A percentile compares a stretch with the other conserved stretches of the same genome.
phyloP scores from a whole-genome alignment of 164 flowering plant species.

The Berberis vulgaris region DNA sequence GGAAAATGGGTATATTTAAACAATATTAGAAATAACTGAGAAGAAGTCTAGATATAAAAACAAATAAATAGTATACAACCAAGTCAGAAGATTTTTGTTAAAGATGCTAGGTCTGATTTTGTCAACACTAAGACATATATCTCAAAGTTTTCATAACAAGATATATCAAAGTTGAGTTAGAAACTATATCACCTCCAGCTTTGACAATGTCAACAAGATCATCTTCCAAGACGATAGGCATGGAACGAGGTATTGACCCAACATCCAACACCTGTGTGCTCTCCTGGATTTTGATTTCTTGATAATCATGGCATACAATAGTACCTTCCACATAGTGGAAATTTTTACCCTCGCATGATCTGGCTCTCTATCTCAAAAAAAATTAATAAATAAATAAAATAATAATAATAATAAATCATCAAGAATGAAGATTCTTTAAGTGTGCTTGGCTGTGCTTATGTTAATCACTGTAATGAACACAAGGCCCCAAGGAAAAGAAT shows the following conservation, averaged over 20 bases:
- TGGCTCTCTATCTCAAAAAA: slow-evolving; percentile 32
- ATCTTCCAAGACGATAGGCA: slow-evolving; percentile 70
- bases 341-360: slow-evolving; percentile 57
- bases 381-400: too few species aligned
- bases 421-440: too few species aligned
- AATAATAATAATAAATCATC: too few species aligned
- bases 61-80: not conserved
- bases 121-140: not conserved
- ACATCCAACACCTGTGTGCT: slow-evolving; percentile 81
- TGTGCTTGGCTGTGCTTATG: too few species aligned
- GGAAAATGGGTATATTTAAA: slow-evolving; percentile 1
- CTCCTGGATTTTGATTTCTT: slow-evolving; percentile 98
- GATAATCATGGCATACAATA: slow-evolving; percentile 79
- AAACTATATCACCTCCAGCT: slow-evolving; percentile 74
- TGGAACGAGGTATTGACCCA: slow-evolving; percentile 97
- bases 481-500: too few species aligned
- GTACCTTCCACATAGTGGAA: slow-evolving; percentile 57
- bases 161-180: not conserved
- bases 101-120: not conserved
- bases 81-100: not conserved
- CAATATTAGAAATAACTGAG: not conserved
- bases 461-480: too few species aligned
- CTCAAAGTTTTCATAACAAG: not conserved
- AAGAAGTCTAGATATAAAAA: slow-evolving; percentile 1
- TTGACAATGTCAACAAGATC: slow-evolving; percentile 96